phyloP scores from a whole-genome alignment of 2,329 filamentous ascomycete genomes.

The Alternaria sp. region DNA sequence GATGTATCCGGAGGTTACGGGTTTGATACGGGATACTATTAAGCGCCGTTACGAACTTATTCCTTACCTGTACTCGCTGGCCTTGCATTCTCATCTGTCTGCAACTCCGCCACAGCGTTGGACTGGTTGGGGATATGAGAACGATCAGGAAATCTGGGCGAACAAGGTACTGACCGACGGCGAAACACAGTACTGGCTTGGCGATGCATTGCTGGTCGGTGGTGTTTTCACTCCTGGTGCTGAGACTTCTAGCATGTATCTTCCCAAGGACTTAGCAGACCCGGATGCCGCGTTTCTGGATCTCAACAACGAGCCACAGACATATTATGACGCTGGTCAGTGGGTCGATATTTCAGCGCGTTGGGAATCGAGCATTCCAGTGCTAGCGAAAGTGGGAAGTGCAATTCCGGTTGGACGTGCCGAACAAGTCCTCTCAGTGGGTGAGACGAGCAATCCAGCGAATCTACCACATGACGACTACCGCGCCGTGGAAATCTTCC shows the following conservation, averaged over 20 bases:
- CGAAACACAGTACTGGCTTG: conserved; percentile 78
- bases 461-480: conserved; percentile 62
- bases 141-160: conserved; percentile 70
- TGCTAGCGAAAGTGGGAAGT: conserved; percentile 64
- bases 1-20: conserved; percentile 76
- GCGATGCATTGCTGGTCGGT: conserved; percentile 70
- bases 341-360: conserved; percentile 62
- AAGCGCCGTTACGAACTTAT: conserved; percentile 75
- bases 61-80: conserved; percentile 74
- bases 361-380: conserved; percentile 64
- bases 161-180: conserved; percentile 65
- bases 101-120: conserved; percentile 73
- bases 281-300: conserved; percentile 68
- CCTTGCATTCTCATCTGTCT: conserved; percentile 67
- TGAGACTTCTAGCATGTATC: conserved; percentile 65
- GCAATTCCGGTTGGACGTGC: conserved; percentile 62
- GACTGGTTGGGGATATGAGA: conserved; percentile 77
- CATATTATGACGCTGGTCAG: conserved; percentile 63
- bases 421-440: conserved; percentile 61
- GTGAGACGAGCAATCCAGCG: conserved; percentile 58
- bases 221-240: conserved; percentile 71
- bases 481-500: conserved; percentile 66
- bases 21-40: conserved; percentile 69
- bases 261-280: conserved; percentile 59
- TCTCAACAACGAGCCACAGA: conserved; percentile 68